Evolutionary conservation across 495 filamentous ascomycete species (phyloP), one percentile per base, ranked within the genome.

Genomic region (Cudoniella acicularis): DNA sequence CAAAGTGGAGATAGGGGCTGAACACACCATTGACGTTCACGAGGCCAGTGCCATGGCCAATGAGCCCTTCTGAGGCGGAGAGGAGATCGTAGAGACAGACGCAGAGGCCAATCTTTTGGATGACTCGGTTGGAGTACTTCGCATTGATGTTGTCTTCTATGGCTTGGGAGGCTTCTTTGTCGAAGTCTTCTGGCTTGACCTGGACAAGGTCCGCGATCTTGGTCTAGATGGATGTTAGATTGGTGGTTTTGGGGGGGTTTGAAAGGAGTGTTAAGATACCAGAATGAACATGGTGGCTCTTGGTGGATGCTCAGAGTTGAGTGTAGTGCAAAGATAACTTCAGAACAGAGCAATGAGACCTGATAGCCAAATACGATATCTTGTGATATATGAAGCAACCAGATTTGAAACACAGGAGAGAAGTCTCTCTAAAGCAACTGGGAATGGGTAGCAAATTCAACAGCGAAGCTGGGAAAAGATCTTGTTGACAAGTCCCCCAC

Each of bases 61-160:
- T 92, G 40, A 93, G 76, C 27, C 95, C 95, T 68, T 98, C 95
- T 0, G 92, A 95, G 3, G 88, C 86, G 64, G 85, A 85, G 11
- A 93, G 71, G 1, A 98, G 76, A 64, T 96, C 92, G 73, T 88
- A 97, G 57, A 98, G 79, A 65, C 87, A 91, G 57, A 98, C 89
- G 67, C 91, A 96, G 2, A 98, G 84, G 10, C 94, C 94, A 36
- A 96, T 82, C 64, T 95, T 92, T 61, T 77, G 77, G 30, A 81
- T 75, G 13, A 91, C 88, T 72, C 91, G 93, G 76, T 98, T 95
- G 52, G 93, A 85, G 72, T 96, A 98, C 75, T 98, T 98, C 56
- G 84, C 81, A 65, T 98, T 96, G 74, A 98, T 92, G 61, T 89
- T 90, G 70, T 98, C 92, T 72, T 96, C 90, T 59, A 98, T 86